Conservation (phyloP, 164 flowering plant species). For the Amborella trichopoda region DNA sequence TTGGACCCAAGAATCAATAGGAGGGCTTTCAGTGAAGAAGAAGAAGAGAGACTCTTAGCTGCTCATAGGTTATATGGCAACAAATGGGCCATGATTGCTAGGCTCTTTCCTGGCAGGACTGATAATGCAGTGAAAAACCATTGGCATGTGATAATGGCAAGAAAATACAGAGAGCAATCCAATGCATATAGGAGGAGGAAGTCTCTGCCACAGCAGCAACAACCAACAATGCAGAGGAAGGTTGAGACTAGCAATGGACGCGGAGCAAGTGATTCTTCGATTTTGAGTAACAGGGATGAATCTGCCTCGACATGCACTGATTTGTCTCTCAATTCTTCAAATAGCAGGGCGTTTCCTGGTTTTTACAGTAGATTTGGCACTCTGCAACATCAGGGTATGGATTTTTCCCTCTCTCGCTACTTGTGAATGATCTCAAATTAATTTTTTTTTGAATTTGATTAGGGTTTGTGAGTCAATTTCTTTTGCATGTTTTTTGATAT, state of each 20-base stretch:
- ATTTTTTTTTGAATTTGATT: no score
- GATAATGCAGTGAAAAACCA: constrained; percentile 85
- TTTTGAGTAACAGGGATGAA: constrained; percentile 28
- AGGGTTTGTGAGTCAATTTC: no score
- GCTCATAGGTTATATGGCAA: constrained; percentile 54
- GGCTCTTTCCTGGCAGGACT: constrained; percentile 66
- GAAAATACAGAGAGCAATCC: constrained; percentile 42
- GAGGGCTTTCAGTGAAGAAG: constrained; percentile 58
- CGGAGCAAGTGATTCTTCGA: constrained; percentile 32
- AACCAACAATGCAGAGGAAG: background rate
- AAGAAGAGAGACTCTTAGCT: constrained; percentile 55
- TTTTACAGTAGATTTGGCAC: constrained; percentile 12
- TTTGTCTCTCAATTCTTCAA: constrained; percentile 34
- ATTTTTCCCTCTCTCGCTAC: no score
- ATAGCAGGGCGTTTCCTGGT: constrained; percentile 8
- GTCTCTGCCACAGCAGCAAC: constrained; percentile 1
- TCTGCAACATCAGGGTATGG: constrained; percentile 1
- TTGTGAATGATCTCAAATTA: no score
- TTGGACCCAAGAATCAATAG: constrained; percentile 69
- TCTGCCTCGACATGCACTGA: constrained; percentile 46
- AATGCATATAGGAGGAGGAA: constrained; percentile 31
- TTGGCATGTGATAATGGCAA: constrained; percentile 79
- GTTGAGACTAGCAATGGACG: constrained; percentile 11
- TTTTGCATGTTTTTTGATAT: no score
- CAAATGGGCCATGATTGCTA: constrained; percentile 77